Evolutionary conservation across 208 protist genomes (phyloP).

Genomic region (Herpetomonas samuelpessoai): DNA sequence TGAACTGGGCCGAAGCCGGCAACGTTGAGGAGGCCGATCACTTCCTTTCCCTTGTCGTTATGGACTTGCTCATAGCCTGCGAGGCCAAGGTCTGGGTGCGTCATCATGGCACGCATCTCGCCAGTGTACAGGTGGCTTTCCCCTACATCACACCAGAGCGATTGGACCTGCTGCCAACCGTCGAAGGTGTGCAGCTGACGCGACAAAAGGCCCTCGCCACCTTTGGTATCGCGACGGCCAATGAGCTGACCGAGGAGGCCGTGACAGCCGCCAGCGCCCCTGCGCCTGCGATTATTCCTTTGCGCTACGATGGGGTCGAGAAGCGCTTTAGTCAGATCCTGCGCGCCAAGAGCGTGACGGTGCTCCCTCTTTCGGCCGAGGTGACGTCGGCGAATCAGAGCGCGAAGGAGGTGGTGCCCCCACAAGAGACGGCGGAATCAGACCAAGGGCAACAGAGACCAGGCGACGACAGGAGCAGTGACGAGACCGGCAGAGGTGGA

Average conservation of each 20-base stretch:
- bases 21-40: constrained; percentile 4
- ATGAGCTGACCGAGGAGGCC: constrained; percentile 55
- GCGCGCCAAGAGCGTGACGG: constrained; percentile 21
- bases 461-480: too few species aligned
- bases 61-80: constrained; percentile 19
- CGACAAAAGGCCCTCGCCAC: constrained; percentile 41
- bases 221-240: constrained; percentile 56
- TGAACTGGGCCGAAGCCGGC: not conserved
- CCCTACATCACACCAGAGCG: constrained; percentile 71
- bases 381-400: not conserved
- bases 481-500: too few species aligned
- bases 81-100: constrained; percentile 24
- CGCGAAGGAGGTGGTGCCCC: not conserved
- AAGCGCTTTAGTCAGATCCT: constrained; percentile 29
- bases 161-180: constrained; percentile 42
- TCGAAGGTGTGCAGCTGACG: constrained; percentile 51
- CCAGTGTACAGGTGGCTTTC: constrained; percentile 28
- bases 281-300: constrained; percentile 37
- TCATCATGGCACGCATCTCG: constrained; percentile 16
- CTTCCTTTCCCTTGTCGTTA: constrained; percentile 11
- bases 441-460: too few species aligned
- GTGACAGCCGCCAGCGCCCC: constrained; percentile 22
- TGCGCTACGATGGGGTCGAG: constrained; percentile 46
- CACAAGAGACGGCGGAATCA: not conserved
- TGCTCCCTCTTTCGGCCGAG: constrained; percentile 5